These are phyloP conservation scores for Nasturtium officinale DNA, from an alignment of 345 rosid species.

Conservation along the genomic window DNA sequence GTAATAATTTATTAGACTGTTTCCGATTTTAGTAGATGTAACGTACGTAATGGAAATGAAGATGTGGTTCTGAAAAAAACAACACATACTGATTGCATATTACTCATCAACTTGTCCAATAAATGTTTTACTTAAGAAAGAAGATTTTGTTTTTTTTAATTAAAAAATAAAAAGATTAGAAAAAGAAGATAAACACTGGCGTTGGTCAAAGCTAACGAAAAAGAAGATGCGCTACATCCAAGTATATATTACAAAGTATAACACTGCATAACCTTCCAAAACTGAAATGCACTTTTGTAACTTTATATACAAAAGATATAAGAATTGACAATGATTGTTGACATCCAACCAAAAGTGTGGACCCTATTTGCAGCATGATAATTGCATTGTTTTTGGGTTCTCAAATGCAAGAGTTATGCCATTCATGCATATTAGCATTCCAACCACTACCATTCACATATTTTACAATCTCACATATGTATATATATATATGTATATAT, in stretches of 20 bases:
- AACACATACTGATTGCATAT: not conserved
- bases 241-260: not conserved
- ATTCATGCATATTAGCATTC: conserved; percentile 14
- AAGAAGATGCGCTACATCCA: not conserved
- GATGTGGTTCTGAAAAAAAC: not conserved
- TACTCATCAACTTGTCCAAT: not conserved
- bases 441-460: conserved; percentile 30
- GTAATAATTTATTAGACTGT: no score
- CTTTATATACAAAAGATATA: conserved; percentile 8
- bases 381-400: conserved; percentile 28
- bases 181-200: not conserved
- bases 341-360: conserved; percentile 21
- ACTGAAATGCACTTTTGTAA: conserved; percentile 21
- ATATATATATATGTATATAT: not conserved
- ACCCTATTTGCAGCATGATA: conserved; percentile 19
- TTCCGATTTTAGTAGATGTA: no score
- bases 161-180: not conserved
- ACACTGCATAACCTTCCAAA: conserved; percentile 21
- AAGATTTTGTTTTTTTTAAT: no score
- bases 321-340: conserved; percentile 19
- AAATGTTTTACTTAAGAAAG: no score
- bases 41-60: no score
- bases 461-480: not conserved
- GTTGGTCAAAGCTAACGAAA: conserved; percentile 12
- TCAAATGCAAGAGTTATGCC: conserved; percentile 18